phyloP scores from a whole-genome alignment of 2,329 filamentous ascomycete species.

The Camptophora hylomeconis region DNA sequence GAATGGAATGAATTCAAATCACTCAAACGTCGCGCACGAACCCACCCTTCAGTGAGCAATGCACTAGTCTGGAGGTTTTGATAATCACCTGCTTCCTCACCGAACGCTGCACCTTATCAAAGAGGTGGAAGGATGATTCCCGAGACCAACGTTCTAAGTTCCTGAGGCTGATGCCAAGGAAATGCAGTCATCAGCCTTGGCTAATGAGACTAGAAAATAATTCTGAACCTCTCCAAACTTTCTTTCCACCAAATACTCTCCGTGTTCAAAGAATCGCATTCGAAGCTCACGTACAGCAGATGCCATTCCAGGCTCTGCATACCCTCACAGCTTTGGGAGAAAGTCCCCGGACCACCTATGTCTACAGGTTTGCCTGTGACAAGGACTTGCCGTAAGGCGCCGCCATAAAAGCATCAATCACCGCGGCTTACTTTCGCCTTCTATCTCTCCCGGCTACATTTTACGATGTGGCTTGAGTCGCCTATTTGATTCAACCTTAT shows the following conservation, averaged over 20 bases:
- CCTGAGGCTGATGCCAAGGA: conserved; percentile 2
- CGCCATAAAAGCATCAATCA: conserved; percentile 93
- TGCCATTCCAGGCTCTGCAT: conserved; percentile 22
- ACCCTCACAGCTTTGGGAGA: conserved; percentile 79
- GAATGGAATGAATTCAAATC: no score
- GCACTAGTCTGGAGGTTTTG: no score
- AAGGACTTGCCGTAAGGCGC: conserved; percentile 89
- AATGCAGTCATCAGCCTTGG: not conserved
- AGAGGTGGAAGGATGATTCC: no score
- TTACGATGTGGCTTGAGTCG: no score
- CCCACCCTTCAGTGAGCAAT: no score
- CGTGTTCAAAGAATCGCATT: conserved; percentile 99
- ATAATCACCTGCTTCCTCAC: no score
- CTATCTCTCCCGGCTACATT: conserved; percentile 35
- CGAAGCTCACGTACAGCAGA: conserved; percentile 93
- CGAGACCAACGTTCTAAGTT: no score
- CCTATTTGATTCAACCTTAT: conserved; percentile 29
- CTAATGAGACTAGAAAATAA: not conserved
- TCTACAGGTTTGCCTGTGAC: no score
- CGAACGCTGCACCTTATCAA: no score
- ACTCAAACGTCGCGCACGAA: no score
- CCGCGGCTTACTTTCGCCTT: conserved; percentile 67
- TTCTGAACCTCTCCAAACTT: not conserved
- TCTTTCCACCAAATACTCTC: conserved; percentile 30
- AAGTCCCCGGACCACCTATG: conserved; percentile 95